Evolutionary conservation across 371 early-diverging fungal genomes (phyloP).

Genomic region (Mortierella sp.): DNA sequence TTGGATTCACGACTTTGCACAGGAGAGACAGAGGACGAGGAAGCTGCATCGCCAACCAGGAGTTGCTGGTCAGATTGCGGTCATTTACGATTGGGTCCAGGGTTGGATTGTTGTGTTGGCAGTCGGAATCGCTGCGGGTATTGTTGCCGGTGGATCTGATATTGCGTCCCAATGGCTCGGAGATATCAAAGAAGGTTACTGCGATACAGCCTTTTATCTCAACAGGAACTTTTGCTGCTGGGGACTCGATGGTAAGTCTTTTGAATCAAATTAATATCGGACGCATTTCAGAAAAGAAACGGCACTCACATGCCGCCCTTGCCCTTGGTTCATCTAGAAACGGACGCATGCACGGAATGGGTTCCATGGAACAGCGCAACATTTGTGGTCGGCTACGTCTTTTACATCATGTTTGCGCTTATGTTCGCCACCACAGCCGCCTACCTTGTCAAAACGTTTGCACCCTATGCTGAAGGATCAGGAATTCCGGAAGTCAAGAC

Average conservation of each 20-base stretch:
- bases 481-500: constrained; percentile 91
- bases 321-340: constrained; percentile 27
- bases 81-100: constrained; percentile 83
- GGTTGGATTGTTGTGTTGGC: constrained; percentile 89
- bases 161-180: constrained; percentile 85
- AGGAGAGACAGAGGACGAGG: constrained; percentile 87
- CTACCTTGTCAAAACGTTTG: constrained; percentile 73
- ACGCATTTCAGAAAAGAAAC: neutral
- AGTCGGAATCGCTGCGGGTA: constrained; percentile 80
- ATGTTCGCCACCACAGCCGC: constrained; percentile 64
- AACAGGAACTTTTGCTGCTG: constrained; percentile 95
- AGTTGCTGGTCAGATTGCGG: constrained; percentile 68
- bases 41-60: constrained; percentile 71
- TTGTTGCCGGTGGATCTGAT: constrained; percentile 89
- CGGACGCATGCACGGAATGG: constrained; percentile 64
- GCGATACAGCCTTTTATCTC: constrained; percentile 86
- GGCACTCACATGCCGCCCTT: neutral
- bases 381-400: constrained; percentile 45
- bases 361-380: constrained; percentile 65
- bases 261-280: neutral
- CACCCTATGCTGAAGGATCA: constrained; percentile 85
- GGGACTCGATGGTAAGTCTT: constrained; percentile 70
- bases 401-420: constrained; percentile 63
- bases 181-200: constrained; percentile 89
- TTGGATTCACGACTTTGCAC: constrained; percentile 94